A percentile compares a stretch with the other conserved stretches of the same genome.
Evolutionary conservation across 129 eudicot genomes (phyloP).

Genomic region (Pseudognaphalium luteoalbum): DNA sequence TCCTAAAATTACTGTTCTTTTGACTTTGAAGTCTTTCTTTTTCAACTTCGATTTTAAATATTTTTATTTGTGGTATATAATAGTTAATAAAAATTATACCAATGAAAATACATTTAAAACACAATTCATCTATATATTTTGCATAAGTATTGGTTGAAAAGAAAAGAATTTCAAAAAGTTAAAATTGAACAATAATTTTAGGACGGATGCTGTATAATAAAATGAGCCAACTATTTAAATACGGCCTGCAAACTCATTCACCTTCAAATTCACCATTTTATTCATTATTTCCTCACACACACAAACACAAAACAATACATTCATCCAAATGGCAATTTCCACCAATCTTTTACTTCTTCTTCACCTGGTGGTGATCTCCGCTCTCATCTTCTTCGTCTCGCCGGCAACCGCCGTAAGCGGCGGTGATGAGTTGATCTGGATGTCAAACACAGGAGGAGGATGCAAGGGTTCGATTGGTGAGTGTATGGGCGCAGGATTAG

Average conservation of each 20-base stretch:
- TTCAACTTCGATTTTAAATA: no score
- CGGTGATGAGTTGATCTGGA: conserved; percentile 46
- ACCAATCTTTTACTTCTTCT: conserved; percentile 24
- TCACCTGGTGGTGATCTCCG: conserved; percentile 34
- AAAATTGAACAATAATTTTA: no score
- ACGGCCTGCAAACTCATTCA: not conserved
- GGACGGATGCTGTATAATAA: no score
- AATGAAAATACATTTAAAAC: no score
- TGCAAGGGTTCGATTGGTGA: conserved; percentile 76
- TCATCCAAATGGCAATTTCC: conserved; percentile 33
- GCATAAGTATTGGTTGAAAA: no score
- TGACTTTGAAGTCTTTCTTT: no score
- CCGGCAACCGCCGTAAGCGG: conserved; percentile 23
- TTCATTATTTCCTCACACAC: conserved; percentile 10
- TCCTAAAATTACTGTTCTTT: no score
- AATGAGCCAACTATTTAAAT: not conserved
- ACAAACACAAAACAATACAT: not conserved
- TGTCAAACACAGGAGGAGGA: conserved; percentile 36
- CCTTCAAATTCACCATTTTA: conserved; percentile 16
- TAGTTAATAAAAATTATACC: no score
- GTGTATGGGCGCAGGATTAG: conserved; percentile 56
- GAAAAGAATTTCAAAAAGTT: no score
- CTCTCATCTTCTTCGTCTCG: conserved; percentile 12
- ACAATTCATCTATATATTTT: no score
- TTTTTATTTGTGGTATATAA: no score